Evolutionary conservation across 1,139 yeast species (phyloP), one percentile per base, ranked within the genome.

Genomic region (Meyerozyma athensensis): DNA sequence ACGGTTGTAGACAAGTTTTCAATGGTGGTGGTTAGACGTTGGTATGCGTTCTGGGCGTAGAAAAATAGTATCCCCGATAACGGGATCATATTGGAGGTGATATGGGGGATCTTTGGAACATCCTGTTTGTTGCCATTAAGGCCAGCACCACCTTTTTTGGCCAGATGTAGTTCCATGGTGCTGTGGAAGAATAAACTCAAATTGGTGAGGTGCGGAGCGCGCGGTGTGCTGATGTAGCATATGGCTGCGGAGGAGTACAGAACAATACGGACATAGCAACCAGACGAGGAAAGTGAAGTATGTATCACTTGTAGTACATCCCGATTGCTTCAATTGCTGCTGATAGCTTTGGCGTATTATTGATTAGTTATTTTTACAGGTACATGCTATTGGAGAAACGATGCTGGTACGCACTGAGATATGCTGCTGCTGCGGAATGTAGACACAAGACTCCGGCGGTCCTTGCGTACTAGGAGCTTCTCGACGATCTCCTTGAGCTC

Each of bases 41-140:
- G 71, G 56, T 73, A 83, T 1, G 90, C 72, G 44, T 79, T 79
- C 43, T 75, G 76, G 2, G 84, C 70, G 51, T 82, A 71, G 50
- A 75, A 76, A 34, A 79, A 67, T 23, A 86, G 67, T 13, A 85
- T 68, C 20, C 68, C 67, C 13, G 79, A 68, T 34, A 86, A 60
- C 14, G 92, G 81, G 6, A 83, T 68, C 49, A 83, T 81, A 54
- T 86, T 86, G 43, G 75, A 73, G 13, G 86, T 73, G 45, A 86
- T 73, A 52, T 86, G 95, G n/a, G 94, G 90, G 31, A 86, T 24
- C 17, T 13, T 8, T 5, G 28, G 28, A 4, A 24, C 28, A 8
- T 24, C 16, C 16, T 3, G n/a, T 13, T n/a, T 24, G 16, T 5
- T 4, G 28, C 28, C 28, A 8, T 24, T 24, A 7, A 10, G 28